Base-by-base conservation (phyloP, 352 stramenopile species). In the Pilasporangium apinafurcum region DNA sequence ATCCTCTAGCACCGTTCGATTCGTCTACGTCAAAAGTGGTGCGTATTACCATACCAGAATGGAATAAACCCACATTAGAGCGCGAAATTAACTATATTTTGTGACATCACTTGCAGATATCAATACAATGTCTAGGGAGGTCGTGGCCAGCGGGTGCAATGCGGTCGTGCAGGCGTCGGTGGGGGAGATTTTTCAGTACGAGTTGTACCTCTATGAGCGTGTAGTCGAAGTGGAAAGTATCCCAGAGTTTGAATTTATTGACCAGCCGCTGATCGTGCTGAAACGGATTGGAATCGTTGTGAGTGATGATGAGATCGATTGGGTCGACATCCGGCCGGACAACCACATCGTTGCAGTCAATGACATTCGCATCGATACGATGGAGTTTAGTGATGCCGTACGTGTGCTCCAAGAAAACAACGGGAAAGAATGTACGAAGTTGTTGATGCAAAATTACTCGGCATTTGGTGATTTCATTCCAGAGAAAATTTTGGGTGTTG, bases 311-410 rank as follows among this genome's bases (percentile, higher is more conserved):
- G 57, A 75, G 22, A 93, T 93, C 35, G 81, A 93, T 50, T 93
- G 81, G 81, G 60, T 85, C 10, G 65, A 71, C 3, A 78, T 93
- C 22, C 70, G 71, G 2, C 67, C 81, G 12, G 75, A 93, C 37
- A 93, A 93, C 45, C 79, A 91, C 45, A 93, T 93, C 26, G 81
- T 93, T 28, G 81, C 81, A 8, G 81, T 93, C 14, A 93, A 93
- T 44, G 81, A 93, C 47, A 87, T 89, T 30, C 71, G 77, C 10
- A 90, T 93, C 37, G 81, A 90, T 43, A 69, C 69, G 25, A 87
- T 91, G 74, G 75, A 87, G 31, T 93, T 93, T 44, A 50, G 57
- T 4, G 72, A 86, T 17, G 78, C 81, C 3, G 77, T 93, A 17
- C 76, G 65, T 30, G 72, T 91, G 16, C 59, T 93, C 9, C 81